Base-by-base conservation (phyloP, 208 protist species). In the Leishmania guyanensis region DNA sequence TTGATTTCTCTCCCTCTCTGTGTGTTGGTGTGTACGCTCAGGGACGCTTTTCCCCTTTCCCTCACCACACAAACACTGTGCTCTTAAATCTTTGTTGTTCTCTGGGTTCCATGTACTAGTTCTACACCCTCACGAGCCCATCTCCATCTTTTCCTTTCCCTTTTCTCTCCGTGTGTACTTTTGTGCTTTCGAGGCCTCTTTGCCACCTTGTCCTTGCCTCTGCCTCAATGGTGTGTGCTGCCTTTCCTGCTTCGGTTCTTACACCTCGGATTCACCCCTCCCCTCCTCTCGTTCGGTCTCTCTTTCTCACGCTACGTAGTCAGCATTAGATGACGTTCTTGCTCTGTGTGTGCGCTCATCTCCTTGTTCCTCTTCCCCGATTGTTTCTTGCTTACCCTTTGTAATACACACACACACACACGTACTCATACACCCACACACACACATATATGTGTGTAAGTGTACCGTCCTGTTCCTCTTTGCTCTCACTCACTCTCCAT, bases 331-430 rank as follows among this genome's bases (percentile, higher is more conserved):
- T 48, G 50, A 20, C 16, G 10, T 65, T 68, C 33, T 26, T 39
- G 50, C 39, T 50, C 48, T 74, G 9, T 65, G 20, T 65, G 6
- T 48, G 26, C 4, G 39, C 26, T 53, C 20, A 12, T 16, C 33
- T 26, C 26, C 56, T 50, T 39, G 29, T 22, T 66, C 74, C 17
- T 33, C 6, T 2, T 26, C 60, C 36, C 36, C 51, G 9, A 75
- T 50, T 69, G 39, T 83, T 29, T 62, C 36, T 54, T 77, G 72
- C 73, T 51, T 64, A 75, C 62, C 17, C 20, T 76, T 76, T 62
- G 69, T 58, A 54, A 17, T 54, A 43, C 39, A 71, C 50, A 60
- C 29, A 60, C 20, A 56, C 58, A 56, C 10, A 60, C 46, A 60
- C 29, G 16, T 54, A 33, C 43, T 46, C 16, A n/a, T 53, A n/a